A percentile compares a stretch with the other conserved stretches of the same genome.
phyloP scores from a whole-genome alignment of 1,284 basidiomycete genomes.

The Xerocomus cyaneibrunnescens region DNA sequence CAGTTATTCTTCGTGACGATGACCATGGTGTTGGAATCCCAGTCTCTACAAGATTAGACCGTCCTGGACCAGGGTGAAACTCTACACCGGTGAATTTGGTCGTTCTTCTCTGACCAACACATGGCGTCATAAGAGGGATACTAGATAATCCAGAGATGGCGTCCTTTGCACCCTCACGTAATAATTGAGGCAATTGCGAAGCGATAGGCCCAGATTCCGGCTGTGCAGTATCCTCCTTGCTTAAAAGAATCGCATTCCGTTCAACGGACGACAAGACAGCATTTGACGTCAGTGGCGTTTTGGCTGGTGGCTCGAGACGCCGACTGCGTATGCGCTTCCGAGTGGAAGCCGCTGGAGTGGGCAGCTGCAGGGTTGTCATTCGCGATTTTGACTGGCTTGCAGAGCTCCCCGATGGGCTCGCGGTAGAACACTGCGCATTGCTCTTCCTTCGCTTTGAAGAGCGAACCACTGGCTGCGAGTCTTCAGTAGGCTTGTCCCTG shows the following conservation, averaged over 20 bases:
- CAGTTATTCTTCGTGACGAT: constrained; percentile 3
- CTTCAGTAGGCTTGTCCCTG: neutral
- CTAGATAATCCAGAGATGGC: neutral
- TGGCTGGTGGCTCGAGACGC: neutral
- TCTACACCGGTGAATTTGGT: neutral
- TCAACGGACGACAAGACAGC: neutral
- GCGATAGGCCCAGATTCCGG: neutral
- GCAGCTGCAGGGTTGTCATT: constrained; percentile 19
- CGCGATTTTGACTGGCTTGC: constrained; percentile 5
- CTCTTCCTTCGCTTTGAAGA: constrained; percentile 24
- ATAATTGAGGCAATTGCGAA: neutral
- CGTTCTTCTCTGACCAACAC: constrained; percentile 3
- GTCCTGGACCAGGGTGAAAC: neutral
- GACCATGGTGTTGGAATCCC: constrained; percentile 23
- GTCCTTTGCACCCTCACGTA: neutral
- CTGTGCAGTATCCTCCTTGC: constrained; percentile 2
- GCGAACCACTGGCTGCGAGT: constrained; percentile 3
- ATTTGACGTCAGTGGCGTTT: neutral
- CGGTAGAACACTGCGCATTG: neutral
- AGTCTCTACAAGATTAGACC: neutral
- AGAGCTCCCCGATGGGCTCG: constrained; percentile 1
- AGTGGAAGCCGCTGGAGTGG: constrained; percentile 22
- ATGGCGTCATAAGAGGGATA: constrained; percentile 11
- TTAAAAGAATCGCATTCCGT: neutral
- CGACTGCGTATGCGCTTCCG: constrained; percentile 17